Conservation (phyloP, 768 basidiomycete species). For the Leccinum subtestaceum region DNA sequence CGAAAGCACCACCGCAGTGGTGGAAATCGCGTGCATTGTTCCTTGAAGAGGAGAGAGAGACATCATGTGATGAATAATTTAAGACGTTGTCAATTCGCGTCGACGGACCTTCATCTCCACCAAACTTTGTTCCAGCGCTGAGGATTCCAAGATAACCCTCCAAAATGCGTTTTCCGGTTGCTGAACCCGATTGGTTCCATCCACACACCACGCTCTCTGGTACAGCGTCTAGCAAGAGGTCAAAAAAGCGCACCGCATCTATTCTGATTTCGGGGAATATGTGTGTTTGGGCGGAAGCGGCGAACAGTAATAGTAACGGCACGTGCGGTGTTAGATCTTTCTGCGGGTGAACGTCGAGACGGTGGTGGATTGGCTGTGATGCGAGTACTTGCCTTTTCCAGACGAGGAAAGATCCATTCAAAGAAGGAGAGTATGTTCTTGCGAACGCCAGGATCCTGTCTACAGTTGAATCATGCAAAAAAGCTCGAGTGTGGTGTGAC, state of each 20-base stretch:
- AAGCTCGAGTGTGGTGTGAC: not conserved
- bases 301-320: constrained; percentile 74
- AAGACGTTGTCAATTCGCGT: not conserved
- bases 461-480: not conserved
- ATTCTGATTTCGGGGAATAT: constrained; percentile 95
- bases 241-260: constrained; percentile 80
- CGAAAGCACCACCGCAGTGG: constrained; percentile 63
- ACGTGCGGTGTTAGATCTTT: constrained; percentile 72
- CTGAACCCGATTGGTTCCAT: constrained; percentile 55
- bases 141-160: constrained; percentile 82
- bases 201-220: constrained; percentile 65
- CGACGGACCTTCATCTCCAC: constrained; percentile 50
- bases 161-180: constrained; percentile 62
- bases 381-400: constrained; percentile 48
- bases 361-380: not conserved
- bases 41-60: constrained; percentile 15
- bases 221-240: constrained; percentile 67
- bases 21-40: constrained; percentile 48
- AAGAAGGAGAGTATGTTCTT: constrained; percentile 69
- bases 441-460: constrained; percentile 76
- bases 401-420: constrained; percentile 65
- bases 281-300: constrained; percentile 87
- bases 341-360: constrained; percentile 37
- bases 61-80: not conserved
- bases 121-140: constrained; percentile 62